These are phyloP conservation scores for Meredithiella fracta DNA, from an alignment of 2,329 filamentous ascomycete genomes.

Conservation along the genomic window DNA sequence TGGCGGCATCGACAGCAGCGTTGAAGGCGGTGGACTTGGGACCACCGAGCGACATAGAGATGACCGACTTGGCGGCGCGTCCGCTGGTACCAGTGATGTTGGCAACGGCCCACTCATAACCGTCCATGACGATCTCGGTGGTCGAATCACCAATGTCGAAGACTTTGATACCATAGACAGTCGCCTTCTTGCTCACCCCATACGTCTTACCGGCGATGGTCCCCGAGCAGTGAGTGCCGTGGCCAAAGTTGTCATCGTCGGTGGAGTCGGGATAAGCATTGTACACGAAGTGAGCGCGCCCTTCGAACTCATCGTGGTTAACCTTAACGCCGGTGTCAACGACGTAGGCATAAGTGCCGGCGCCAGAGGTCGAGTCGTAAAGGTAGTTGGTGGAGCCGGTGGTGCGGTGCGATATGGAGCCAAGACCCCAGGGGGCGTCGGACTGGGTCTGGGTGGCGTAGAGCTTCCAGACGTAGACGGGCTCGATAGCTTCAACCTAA, in stretches of 20 bases:
- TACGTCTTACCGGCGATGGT: conserved; percentile 97
- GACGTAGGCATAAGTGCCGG: conserved; percentile 32
- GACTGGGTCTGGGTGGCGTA: conserved; percentile 22
- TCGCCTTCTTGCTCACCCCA: conserved; percentile 97
- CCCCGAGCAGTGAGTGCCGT: conserved; percentile 97
- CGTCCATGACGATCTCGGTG: conserved; percentile 19
- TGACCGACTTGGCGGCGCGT: conserved; percentile 28
- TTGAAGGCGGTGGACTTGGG: conserved; percentile 30
- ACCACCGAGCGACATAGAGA: conserved; percentile 40
- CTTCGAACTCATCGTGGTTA: conserved; percentile 28
- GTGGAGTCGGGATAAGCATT: conserved; percentile 74
- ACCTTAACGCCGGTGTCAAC: conserved; percentile 38
- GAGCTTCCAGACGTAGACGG: conserved; percentile 18
- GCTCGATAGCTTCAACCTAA: conserved; percentile 17
- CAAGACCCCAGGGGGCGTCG: conserved; percentile 28
- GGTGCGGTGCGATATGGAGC: conserved; percentile 27
- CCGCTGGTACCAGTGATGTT: conserved; percentile 26
- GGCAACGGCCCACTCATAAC: conserved; percentile 28
- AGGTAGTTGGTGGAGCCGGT: conserved; percentile 23
- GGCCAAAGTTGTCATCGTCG: conserved; percentile 89
- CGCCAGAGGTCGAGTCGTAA: conserved; percentile 27
- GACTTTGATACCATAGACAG: conserved; percentile 34
- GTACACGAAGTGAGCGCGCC: conserved; percentile 89
- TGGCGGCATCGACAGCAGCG: conserved; percentile 30
- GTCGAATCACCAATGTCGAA: conserved; percentile 19